Percentiles rank a stretch among this genome's conserved stretches.
These are phyloP conservation scores for Lactarius sanguifluus DNA, from an alignment of 768 basidiomycete species.

Conservation along the genomic window DNA sequence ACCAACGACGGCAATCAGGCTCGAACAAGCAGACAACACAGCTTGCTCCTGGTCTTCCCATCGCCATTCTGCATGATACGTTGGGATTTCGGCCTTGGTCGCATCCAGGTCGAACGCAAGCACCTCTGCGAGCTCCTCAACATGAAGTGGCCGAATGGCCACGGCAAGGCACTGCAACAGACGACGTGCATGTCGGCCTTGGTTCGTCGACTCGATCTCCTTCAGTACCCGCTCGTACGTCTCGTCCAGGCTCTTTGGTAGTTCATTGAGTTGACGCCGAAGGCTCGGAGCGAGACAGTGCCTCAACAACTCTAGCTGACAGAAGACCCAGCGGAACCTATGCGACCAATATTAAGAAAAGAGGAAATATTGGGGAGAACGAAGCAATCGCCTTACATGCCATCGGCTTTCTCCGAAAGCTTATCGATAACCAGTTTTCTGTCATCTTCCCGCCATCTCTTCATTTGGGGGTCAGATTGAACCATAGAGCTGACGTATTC, in stretches of 20 bases:
- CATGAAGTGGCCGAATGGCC: too few relatives aligned
- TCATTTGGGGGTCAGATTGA: background rate
- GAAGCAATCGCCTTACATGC: background rate
- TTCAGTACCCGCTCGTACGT: background rate
- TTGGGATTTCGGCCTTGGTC: too few relatives aligned
- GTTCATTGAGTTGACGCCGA: background rate
- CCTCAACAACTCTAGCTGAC: background rate
- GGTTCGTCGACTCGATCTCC: background rate
- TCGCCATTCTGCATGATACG: too few relatives aligned
- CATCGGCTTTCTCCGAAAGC: background rate
- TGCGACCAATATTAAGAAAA: background rate
- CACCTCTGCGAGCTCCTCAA: too few relatives aligned
- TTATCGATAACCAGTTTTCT: background rate
- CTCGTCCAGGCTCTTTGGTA: background rate
- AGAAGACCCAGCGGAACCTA: background rate
- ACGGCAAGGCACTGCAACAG: too few relatives aligned
- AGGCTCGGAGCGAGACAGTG: background rate
- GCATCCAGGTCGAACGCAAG: too few relatives aligned
- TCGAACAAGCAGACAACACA: too few relatives aligned
- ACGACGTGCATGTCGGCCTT: background rate
- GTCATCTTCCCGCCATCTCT: background rate
- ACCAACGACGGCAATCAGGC: background rate
- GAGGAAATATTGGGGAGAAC: too few relatives aligned
- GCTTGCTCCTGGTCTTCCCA: too few relatives aligned
- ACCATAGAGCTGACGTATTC: background rate